These are phyloP conservation scores for Neonectria sp. DNA, from an alignment of 2,329 filamentous ascomycete genomes.

Conservation along the genomic window DNA sequence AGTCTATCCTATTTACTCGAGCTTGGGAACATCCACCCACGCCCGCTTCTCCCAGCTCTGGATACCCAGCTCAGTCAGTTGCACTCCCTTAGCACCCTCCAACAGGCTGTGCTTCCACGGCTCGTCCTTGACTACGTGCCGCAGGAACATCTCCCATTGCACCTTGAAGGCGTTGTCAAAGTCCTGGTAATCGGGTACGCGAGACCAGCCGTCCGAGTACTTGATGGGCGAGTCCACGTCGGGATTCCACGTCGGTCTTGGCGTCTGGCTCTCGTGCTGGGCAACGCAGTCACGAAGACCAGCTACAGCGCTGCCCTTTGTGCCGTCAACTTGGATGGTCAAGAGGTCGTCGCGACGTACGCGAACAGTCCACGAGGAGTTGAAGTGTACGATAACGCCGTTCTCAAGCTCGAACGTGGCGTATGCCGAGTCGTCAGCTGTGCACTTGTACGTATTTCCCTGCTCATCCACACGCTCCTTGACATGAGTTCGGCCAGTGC, in stretches of 20 bases:
- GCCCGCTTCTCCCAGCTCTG: slow-evolving; percentile 2
- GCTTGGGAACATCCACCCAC: neutral
- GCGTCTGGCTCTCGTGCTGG: slow-evolving; percentile 11
- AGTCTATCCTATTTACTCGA: neutral
- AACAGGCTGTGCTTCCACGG: slow-evolving; percentile 5
- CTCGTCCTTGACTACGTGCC: slow-evolving; percentile 5
- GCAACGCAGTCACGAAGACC: slow-evolving; percentile 4
- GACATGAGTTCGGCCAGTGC: neutral
- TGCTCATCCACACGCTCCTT: slow-evolving; percentile 6
- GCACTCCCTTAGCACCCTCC: slow-evolving; percentile 7
- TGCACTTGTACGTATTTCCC: slow-evolving; percentile 1
- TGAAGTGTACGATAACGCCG: slow-evolving; percentile 2
- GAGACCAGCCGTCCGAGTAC: neutral
- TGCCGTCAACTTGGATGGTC: slow-evolving; percentile 6
- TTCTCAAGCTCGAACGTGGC: neutral
- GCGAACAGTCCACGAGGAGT: neutral
- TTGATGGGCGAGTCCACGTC: slow-evolving; percentile 5
- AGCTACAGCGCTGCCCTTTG: neutral
- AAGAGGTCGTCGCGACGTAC: neutral
- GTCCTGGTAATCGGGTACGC: neutral
- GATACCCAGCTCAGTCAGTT: neutral
- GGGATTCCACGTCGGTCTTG: slow-evolving; percentile 1
- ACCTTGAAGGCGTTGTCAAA: slow-evolving; percentile 11
- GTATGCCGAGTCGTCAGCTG: neutral
- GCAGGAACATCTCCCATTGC: slow-evolving; percentile 7